Evolutionary conservation across 192 early-diverging fungal genomes (phyloP).

Genomic region (Coemansia sp.): DNA sequence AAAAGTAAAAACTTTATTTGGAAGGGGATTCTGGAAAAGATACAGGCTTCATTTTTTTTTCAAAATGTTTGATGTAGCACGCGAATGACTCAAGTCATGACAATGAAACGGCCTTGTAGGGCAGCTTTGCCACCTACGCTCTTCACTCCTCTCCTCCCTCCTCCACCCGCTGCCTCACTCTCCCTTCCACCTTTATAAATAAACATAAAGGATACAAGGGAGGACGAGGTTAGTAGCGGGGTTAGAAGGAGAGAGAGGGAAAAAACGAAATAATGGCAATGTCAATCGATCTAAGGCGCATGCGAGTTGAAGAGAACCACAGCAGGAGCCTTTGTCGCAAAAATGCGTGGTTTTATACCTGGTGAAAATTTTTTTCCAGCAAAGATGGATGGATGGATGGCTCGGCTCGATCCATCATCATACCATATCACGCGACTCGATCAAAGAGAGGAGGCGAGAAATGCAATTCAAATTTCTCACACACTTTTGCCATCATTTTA

Average conservation of each 20-base stretch:
- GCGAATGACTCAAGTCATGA: slow-evolving; percentile 57
- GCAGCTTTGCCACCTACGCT: slow-evolving; percentile 45
- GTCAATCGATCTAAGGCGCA: slow-evolving; percentile 56
- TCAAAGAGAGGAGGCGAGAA: too few relatives aligned
- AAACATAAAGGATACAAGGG: neutral
- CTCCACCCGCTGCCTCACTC: too few relatives aligned
- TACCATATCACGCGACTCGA: neutral
- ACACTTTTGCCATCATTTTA: too few relatives aligned
- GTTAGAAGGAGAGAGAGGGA: neutral
- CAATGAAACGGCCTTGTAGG: slow-evolving; percentile 50
- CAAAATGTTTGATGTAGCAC: slow-evolving; percentile 51
- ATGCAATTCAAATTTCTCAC: too few relatives aligned
- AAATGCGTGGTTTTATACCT: neutral
- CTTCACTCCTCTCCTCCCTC: too few relatives aligned
- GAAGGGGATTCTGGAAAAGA: neutral
- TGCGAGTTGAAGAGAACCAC: slow-evolving; percentile 21
- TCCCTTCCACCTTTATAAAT: neutral
- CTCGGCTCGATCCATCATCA: neutral
- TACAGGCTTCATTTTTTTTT: neutral
- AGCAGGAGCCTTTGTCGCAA: neutral
- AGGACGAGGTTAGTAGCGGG: too few relatives aligned
- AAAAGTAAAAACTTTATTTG: too few relatives aligned
- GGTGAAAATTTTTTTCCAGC: neutral
- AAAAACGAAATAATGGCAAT: slow-evolving; percentile 38
- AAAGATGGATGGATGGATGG: neutral